Conservation (phyloP, 495 filamentous ascomycete genomes). For the Penicillium canescens region DNA sequence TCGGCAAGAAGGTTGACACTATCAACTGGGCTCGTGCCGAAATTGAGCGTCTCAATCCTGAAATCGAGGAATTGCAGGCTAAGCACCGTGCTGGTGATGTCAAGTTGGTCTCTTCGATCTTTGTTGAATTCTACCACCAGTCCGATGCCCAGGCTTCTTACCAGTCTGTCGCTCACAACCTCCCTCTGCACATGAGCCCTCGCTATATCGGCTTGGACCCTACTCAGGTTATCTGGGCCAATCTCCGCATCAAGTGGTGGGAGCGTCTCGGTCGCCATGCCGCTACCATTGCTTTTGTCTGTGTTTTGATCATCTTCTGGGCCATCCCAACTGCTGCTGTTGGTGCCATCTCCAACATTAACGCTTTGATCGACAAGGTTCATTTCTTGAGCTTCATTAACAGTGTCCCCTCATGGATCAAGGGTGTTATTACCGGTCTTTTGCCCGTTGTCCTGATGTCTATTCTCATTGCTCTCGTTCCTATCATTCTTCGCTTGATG, state of each 20-base stretch:
- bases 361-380: slow-evolving; percentile 59
- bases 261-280: slow-evolving; percentile 73
- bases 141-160: slow-evolving; percentile 82
- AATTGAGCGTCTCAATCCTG: slow-evolving; percentile 77
- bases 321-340: slow-evolving; percentile 83
- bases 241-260: slow-evolving; percentile 87
- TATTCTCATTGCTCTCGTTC: slow-evolving; percentile 86
- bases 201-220: slow-evolving; percentile 86
- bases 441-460: slow-evolving; percentile 78
- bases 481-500: slow-evolving; percentile 78
- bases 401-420: slow-evolving; percentile 65
- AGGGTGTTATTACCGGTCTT: slow-evolving; percentile 83
- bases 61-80: slow-evolving; percentile 73
- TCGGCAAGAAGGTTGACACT: slow-evolving; percentile 85
- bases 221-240: slow-evolving; percentile 84
- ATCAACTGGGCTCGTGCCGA: slow-evolving; percentile 86
- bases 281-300: slow-evolving; percentile 68
- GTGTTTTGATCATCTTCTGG: slow-evolving; percentile 90
- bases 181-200: slow-evolving; percentile 89
- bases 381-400: slow-evolving; percentile 73
- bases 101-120: slow-evolving; percentile 59
- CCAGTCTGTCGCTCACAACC: slow-evolving; percentile 82
- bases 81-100: slow-evolving; percentile 69
- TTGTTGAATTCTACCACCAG: slow-evolving; percentile 84
- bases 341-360: slow-evolving; percentile 84